Evolutionary conservation across 768 basidiomycete genomes (phyloP).

Genomic region (Hygrophoropsis aurantiaca): DNA sequence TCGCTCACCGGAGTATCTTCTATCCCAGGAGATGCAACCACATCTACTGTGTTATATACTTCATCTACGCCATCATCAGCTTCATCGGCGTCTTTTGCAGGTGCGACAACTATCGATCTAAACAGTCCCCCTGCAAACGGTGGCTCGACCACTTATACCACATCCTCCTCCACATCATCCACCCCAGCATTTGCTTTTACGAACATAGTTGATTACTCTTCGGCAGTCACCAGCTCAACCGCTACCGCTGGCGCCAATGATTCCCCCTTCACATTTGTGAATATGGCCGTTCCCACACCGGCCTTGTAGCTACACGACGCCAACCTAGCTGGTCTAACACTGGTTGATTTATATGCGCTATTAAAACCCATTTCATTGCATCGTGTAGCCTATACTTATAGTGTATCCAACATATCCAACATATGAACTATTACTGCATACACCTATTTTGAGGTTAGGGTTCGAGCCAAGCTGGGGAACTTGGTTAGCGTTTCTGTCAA

Average conservation of each 20-base stretch:
- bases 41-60: background rate
- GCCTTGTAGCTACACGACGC: no score
- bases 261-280: no score
- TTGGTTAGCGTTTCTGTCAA: no score
- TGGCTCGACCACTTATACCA: background rate
- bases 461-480: no score
- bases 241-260: background rate
- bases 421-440: no score
- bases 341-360: no score
- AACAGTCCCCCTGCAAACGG: slow-evolving; percentile 5
- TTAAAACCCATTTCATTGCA: no score
- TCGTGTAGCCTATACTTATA: no score
- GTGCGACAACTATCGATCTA: slow-evolving; percentile 6
- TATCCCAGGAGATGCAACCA: background rate
- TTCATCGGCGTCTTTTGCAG: slow-evolving; percentile 1
- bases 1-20: background rate
- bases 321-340: no score
- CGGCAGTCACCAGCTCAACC: background rate
- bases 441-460: no score
- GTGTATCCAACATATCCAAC: no score
- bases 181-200: background rate
- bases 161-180: background rate
- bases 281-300: no score
- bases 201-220: background rate
- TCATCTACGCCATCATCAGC: background rate